Evolutionary conservation across 768 basidiomycete species (phyloP).

Genomic region (Pulveroboletus frians): DNA sequence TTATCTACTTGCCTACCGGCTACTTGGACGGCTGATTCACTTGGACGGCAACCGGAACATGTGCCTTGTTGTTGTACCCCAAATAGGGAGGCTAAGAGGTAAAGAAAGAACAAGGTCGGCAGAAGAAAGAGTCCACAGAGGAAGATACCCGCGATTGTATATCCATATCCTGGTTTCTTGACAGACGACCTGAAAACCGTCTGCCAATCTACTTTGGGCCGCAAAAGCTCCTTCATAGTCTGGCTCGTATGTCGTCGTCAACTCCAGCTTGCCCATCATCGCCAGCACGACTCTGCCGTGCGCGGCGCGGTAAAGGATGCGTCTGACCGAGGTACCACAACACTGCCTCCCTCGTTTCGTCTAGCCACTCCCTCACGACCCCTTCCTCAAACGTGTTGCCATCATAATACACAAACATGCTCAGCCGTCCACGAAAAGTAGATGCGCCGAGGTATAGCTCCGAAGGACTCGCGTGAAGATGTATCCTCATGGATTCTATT

Average conservation of each 20-base stretch:
- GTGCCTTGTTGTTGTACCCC: too few species aligned
- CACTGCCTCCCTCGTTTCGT: slow-evolving; percentile 30
- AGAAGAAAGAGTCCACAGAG: too few species aligned
- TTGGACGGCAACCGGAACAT: too few species aligned
- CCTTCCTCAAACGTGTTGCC: slow-evolving; percentile 41
- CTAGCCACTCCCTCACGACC: slow-evolving; percentile 21
- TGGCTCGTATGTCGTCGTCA: neutral
- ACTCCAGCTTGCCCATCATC: neutral
- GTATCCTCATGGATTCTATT: slow-evolving; percentile 4
- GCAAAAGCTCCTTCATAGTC: too few species aligned
- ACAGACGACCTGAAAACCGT: too few species aligned
- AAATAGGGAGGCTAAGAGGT: too few species aligned
- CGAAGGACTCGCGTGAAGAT: slow-evolving; percentile 40
- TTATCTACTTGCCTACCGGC: too few species aligned
- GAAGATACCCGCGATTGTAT: too few species aligned
- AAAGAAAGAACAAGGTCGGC: too few species aligned
- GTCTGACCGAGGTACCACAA: slow-evolving; percentile 28
- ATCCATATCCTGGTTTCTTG: too few species aligned
- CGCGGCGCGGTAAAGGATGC: neutral
- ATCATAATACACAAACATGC: slow-evolving; percentile 37
- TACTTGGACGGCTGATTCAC: too few species aligned
- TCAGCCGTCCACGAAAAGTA: slow-evolving; percentile 31
- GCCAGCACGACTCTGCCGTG: neutral
- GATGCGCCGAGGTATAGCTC: slow-evolving; percentile 43
- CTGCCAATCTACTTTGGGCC: too few species aligned